These are phyloP conservation scores for Ehretia macrophylla DNA, from an alignment of 257 asterid species.

Conservation along the genomic window DNA sequence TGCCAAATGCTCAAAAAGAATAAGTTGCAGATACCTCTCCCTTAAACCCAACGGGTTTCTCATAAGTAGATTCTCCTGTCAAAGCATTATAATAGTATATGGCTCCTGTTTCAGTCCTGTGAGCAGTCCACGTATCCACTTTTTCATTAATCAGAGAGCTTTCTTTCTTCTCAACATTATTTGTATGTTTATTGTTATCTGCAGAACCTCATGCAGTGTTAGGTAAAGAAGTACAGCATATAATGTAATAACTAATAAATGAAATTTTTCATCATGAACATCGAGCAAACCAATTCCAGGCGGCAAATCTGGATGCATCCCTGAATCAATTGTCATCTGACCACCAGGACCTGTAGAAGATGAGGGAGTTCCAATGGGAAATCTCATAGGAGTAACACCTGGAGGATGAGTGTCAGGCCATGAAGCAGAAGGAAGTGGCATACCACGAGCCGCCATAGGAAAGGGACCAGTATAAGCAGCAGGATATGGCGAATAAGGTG, in stretches of 20 bases:
- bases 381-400: slow-evolving; percentile 56
- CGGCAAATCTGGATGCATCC: slow-evolving; percentile 48
- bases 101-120: slow-evolving; percentile 79
- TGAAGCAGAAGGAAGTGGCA: slow-evolving; percentile 43
- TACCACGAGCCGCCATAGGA: slow-evolving; percentile 44
- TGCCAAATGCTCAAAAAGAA: slow-evolving; percentile 13
- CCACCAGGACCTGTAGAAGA: slow-evolving; percentile 31
- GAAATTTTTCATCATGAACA: slow-evolving; percentile 16
- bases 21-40: slow-evolving; percentile 63
- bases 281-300: slow-evolving; percentile 62
- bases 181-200: slow-evolving; percentile 37
- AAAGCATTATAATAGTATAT: slow-evolving; percentile 82
- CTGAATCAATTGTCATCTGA: slow-evolving; percentile 36
- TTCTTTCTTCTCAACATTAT: slow-evolving; percentile 35
- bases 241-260: slow-evolving; percentile 2
- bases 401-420: slow-evolving; percentile 74
- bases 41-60: slow-evolving; percentile 69
- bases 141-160: slow-evolving; percentile 44
- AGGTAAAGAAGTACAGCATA: neutral
- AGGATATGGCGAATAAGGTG: slow-evolving; percentile 69
- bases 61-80: slow-evolving; percentile 92
- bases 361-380: slow-evolving; percentile 41
- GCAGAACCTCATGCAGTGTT: slow-evolving; percentile 23
- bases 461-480: slow-evolving; percentile 50
- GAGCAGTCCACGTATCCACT: slow-evolving; percentile 82